A percentile compares a stretch with the other conserved stretches of the same genome.
phyloP scores from a whole-genome alignment of 768 basidiomycete genomes.

The Trichaptum fuscoviolaceum region DNA sequence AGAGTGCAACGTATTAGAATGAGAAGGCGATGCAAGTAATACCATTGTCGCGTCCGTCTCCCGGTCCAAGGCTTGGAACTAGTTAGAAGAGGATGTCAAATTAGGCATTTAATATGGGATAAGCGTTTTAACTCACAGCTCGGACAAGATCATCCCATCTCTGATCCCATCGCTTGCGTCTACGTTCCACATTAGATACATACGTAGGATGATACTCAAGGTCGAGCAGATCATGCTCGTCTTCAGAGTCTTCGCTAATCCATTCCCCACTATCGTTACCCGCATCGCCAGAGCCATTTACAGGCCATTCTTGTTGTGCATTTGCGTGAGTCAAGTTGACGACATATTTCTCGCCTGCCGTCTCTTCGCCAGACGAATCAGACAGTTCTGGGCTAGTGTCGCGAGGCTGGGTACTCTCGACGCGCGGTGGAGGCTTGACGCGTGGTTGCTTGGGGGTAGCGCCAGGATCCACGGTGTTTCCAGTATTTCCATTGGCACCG shows the following conservation, averaged over 20 bases:
- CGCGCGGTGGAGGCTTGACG: constrained; percentile 66
- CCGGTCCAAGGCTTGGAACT: constrained; percentile 77
- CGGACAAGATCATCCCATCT: constrained; percentile 72
- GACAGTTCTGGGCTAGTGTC: constrained; percentile 78
- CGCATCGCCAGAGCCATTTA: neutral
- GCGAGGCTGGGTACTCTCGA: constrained; percentile 77
- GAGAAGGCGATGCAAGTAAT: constrained; percentile 69
- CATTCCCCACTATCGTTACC: constrained; percentile 54
- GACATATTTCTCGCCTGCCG: constrained; percentile 49
- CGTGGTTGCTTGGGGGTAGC: constrained; percentile 5
- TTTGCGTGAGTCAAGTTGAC: constrained; percentile 8
- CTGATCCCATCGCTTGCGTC: constrained; percentile 66
- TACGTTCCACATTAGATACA: constrained; percentile 59
- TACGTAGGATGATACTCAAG: constrained; percentile 74
- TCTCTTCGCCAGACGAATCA: constrained; percentile 67
- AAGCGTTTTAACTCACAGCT: constrained; percentile 42
- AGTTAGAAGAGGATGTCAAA: constrained; percentile 10
- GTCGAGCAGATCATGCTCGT: constrained; percentile 66
- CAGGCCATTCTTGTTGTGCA: neutral
- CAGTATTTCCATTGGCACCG: constrained; percentile 8
- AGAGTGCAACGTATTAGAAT: constrained; percentile 59
- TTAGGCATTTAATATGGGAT: neutral
- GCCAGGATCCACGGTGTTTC: constrained; percentile 15
- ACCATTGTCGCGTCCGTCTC: constrained; percentile 79
- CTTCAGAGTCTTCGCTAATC: constrained; percentile 65